A percentile compares a stretch with the other conserved stretches of the same genome.
Evolutionary conservation across 2,329 filamentous ascomycete species (phyloP).

Genomic region (Thermoascus crustaceus): DNA sequence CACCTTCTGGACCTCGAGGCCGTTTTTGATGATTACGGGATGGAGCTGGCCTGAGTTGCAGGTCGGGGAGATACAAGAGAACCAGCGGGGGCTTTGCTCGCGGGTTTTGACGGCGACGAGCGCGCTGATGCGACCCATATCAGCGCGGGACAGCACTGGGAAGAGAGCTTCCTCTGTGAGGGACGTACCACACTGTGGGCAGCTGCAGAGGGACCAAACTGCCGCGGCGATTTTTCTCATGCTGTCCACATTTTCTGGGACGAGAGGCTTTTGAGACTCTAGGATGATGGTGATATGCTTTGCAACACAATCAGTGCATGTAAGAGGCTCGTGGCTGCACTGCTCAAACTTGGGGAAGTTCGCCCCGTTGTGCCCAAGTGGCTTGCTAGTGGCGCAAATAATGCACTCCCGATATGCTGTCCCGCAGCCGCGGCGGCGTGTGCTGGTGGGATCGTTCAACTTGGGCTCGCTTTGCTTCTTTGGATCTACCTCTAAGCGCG

Average conservation of each 20-base stretch:
- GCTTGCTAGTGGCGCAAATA: slow-evolving; percentile 7
- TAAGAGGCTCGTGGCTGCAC: slow-evolving; percentile 6
- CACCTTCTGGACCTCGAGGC: too few relatives aligned
- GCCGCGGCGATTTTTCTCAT: neutral
- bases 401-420: slow-evolving; percentile 8
- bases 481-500: too few relatives aligned
- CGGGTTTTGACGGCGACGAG: too few relatives aligned
- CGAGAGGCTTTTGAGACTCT: too few relatives aligned
- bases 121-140: too few relatives aligned
- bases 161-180: slow-evolving; percentile 3
- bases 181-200: slow-evolving; percentile 4
- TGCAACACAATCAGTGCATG: slow-evolving; percentile 7
- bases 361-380: slow-evolving; percentile 3
- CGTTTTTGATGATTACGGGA: too few relatives aligned
- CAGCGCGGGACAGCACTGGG: slow-evolving; percentile 4
- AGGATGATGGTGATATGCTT: slow-evolving; percentile 4
- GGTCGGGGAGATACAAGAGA: too few relatives aligned
- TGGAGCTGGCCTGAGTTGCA: too few relatives aligned
- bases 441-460: too few relatives aligned
- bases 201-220: slow-evolving; percentile 7
- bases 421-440: too few relatives aligned
- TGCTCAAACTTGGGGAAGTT: slow-evolving; percentile 6
- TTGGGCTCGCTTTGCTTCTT: too few relatives aligned
- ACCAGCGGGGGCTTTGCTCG: too few relatives aligned
- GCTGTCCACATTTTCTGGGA: neutral